Conservation (phyloP, 352 stramenopile species). For the Phytophthora sp. region DNA sequence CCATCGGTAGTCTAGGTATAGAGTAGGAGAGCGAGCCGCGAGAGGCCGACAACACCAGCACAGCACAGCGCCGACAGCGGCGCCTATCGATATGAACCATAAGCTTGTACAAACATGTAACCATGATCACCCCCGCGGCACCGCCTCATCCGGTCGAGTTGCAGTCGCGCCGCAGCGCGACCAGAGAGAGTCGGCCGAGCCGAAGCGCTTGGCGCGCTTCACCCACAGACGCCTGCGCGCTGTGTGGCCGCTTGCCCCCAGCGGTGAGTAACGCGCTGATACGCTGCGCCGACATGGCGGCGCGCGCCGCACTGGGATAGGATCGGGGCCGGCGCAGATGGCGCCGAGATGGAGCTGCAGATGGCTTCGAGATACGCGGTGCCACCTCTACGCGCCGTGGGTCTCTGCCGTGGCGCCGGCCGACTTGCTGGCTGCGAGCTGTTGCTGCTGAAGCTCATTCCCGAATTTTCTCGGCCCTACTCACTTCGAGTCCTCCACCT, state of each 20-base stretch:
- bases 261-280: conserved; percentile 25
- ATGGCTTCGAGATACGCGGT: conserved; percentile 16
- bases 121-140: background rate
- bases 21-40: background rate
- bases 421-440: conserved; percentile 14
- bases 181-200: conserved; percentile 4
- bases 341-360: conserved; percentile 20
- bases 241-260: conserved; percentile 7
- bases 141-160: conserved; percentile 1
- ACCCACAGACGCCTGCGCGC: background rate
- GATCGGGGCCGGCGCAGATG: conserved; percentile 7
- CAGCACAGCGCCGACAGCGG: background rate
- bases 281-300: background rate
- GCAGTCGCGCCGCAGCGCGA: background rate
- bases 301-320: background rate
- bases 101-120: conserved; percentile 32
- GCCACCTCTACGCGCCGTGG: conserved; percentile 9
- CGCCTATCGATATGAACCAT: conserved; percentile 29
- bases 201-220: background rate
- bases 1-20: conserved; percentile 27
- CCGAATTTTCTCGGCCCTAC: conserved; percentile 31
- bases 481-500: conserved; percentile 14
- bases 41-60: conserved; percentile 2
- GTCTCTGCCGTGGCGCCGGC: conserved; percentile 20
- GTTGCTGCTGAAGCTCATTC: conserved; percentile 20